Conservation (phyloP, 1,139 yeast genomes). For the Zygosaccharomyces sapae region DNA sequence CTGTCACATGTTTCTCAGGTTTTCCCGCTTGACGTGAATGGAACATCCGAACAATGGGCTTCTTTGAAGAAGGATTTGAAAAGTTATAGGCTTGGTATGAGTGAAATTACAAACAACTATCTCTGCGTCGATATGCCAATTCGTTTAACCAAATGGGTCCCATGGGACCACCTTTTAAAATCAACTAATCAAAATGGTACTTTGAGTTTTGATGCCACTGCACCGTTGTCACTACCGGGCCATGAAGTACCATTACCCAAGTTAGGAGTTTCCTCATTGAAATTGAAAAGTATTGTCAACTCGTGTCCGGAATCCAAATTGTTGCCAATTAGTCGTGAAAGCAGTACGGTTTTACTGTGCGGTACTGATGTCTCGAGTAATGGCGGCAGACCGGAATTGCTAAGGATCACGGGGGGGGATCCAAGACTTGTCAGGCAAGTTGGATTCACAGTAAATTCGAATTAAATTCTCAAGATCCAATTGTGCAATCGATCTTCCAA, state of each 20-base stretch:
- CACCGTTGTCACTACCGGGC: conserved; percentile 62
- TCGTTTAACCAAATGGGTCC: conserved; percentile 64
- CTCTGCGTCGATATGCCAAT: conserved; percentile 73
- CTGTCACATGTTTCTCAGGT: conserved; percentile 57
- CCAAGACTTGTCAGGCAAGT: conserved; percentile 61
- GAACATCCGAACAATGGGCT: conserved; percentile 38
- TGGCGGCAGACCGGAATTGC: conserved; percentile 52
- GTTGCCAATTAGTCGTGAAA: conserved; percentile 68
- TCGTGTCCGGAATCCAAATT: conserved; percentile 43
- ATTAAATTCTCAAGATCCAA: conserved; percentile 43
- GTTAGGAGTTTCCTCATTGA: conserved; percentile 61
- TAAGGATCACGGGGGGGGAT: conserved; percentile 64
- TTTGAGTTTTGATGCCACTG: conserved; percentile 60
- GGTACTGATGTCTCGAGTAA: conserved; percentile 39
- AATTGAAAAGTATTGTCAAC: conserved; percentile 60
- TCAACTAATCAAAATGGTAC: conserved; percentile 61
- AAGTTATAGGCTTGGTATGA: conserved; percentile 67
- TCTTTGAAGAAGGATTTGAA: conserved; percentile 51
- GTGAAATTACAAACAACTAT: conserved; percentile 78
- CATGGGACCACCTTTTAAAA: conserved; percentile 59
- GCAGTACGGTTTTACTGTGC: conserved; percentile 64
- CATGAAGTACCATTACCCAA: conserved; percentile 69
- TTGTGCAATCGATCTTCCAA: conserved; percentile 48
- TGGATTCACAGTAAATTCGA: conserved; percentile 80
- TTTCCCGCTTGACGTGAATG: conserved; percentile 52